A percentile compares a stretch with the other conserved stretches of the same genome.
These are phyloP conservation scores for Pedinophyceae sp. DNA, from an alignment of 139 green algal species.

Conservation along the genomic window DNA sequence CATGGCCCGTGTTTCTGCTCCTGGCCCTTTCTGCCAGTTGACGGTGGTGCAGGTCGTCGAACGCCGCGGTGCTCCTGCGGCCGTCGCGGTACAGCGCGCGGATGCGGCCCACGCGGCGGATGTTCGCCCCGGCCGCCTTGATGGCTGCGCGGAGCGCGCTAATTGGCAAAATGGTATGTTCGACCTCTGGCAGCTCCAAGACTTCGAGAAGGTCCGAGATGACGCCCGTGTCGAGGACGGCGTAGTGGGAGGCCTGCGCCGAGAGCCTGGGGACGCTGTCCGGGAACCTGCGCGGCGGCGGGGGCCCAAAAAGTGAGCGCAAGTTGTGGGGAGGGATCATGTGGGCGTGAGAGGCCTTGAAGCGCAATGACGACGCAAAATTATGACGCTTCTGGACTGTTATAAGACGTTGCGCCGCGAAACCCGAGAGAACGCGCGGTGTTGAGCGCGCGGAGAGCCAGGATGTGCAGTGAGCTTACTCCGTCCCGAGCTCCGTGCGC, in stretches of 20 bases:
- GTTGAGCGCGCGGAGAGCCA: too few species aligned
- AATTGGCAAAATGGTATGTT: slow-evolving; percentile 12
- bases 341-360: too few species aligned
- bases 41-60: slow-evolving; percentile 39
- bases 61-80: slow-evolving; percentile 23
- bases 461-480: too few species aligned
- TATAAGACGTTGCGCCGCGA: too few species aligned
- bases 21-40: too few species aligned
- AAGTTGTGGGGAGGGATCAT: too few species aligned
- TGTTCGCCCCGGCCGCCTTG: slow-evolving; percentile 1
- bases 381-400: too few species aligned
- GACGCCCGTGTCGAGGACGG: slow-evolving; percentile 20
- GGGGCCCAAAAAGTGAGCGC: slow-evolving; percentile 2
- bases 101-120: slow-evolving; percentile 19
- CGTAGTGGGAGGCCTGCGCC: slow-evolving; percentile 10
- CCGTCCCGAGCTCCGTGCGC: too few species aligned
- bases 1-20: too few species aligned
- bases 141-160: slow-evolving; percentile 13
- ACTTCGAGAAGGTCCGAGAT: slow-evolving; percentile 24
- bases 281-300: not conserved
- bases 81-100: slow-evolving; percentile 33
- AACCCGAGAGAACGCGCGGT: too few species aligned
- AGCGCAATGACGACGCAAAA: too few species aligned
- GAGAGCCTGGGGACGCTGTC: slow-evolving; percentile 4
- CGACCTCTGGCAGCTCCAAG: slow-evolving; percentile 27